Base-by-base conservation (phyloP, 75 land plant species). In the Cupressus sempervirens region DNA sequence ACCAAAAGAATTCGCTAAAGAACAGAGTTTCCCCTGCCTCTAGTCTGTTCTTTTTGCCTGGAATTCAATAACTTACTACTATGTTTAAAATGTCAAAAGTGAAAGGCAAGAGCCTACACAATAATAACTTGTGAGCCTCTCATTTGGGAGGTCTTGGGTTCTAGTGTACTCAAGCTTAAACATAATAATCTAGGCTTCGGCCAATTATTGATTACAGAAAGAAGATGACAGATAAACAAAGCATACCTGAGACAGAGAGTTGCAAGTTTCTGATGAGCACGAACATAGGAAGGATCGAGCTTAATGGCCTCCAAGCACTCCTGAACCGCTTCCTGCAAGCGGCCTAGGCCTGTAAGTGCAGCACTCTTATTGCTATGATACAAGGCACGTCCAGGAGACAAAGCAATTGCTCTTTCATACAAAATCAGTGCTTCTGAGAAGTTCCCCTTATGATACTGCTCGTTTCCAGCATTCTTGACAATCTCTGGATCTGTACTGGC, bases 341-440 rank as follows among this genome's bases (percentile, higher is more conserved):
- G 87, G 50, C 96, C 94, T 20, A 98, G 85, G 1, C 90, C 94
- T 70, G 87, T 88, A 85, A 96, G 86, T 34, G 97, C 96, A 36
- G 98, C 99, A 54, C 99, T 95, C 75, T 94, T 84, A 84, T 98
- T 98, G 83, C 93, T 93, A 82, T 90, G 85, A 76, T 88, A 98
- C 18, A 93, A 87, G 0, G 96, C 97, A 88, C 90, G 90, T 0
- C 87, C 89, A 15, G 98, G 98, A 32, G 88, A 87, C 83, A 95
- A 45, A 0, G 86, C 89, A 62, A 96, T 90, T 0, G 99, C 98
- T 82, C 91, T 81, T 54, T 96, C 97, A 80, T 96, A 98, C 65
- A 95, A 83, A n/a, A 91, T 12, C 80, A 98, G 85, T 13, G 99
- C 99, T 84, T 95, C 98, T 35, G 82, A 34, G 76, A 93, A 95